Base-by-base conservation (phyloP, 768 basidiomycete species). In the Phylloporus rhodoxanthus region DNA sequence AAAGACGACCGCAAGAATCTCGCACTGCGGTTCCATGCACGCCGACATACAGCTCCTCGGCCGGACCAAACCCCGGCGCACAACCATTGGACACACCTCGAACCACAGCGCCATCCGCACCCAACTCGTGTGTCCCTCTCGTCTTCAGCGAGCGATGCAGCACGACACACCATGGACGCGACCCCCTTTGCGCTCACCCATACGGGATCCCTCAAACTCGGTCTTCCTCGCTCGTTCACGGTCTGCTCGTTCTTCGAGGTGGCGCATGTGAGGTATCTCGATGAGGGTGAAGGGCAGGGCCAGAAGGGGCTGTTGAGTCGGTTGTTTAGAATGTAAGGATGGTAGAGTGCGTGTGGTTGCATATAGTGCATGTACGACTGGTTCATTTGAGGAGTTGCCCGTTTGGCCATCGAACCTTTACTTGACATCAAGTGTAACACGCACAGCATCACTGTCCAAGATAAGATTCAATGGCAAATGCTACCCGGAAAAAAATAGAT, bases 1-100 rank as follows among this genome's bases (percentile, higher is more conserved):
- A 74, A 75, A 45, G 60, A 52, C 2, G 65, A 68, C 1, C 64
- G 78, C 32, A 71, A 63, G 25, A 75, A 77, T 51, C 48, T 78
- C 1, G 59, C 45, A 6, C 53, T 76, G 8, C 54, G 51, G 20
- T 67, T 47, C 51, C 4, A 65, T 80, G 4, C 53, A 69, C 2
- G 72, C 66, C 8, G 70, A 76, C 0, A 53, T 79, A 23, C 74
- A 68, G 56, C 44, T 79, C 0, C 53, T 71, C 39, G 41, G 40
- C n/a, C n/a, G 23, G 23, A 2, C 46, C 7, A 42, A 45, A 1
- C 29, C 34, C 5, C 45, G 43, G 4, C 63, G 61, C 4, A 57
- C 66, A n/a, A 59, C 51, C n/a, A 50, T 65, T 47, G 52, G 43
- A 17, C 49, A 66, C 28, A 1, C 25, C 3, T 57, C 66, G 0